phyloP scores from a whole-genome alignment of 2,329 filamentous ascomycete genomes.

The Lecanicillium sp. region DNA sequence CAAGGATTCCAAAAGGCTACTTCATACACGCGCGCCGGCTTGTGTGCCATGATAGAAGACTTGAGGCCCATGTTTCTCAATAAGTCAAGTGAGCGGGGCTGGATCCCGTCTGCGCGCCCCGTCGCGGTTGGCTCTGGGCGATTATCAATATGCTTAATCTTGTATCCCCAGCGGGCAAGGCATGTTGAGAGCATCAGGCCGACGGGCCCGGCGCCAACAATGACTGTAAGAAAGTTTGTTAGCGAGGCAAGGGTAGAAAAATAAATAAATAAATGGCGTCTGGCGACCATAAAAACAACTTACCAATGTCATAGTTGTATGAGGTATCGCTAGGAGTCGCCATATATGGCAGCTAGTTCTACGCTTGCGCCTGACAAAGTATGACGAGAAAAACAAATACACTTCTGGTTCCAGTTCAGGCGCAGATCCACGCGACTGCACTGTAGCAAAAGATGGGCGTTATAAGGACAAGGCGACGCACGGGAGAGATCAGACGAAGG shows the following conservation, averaged over 20 bases:
- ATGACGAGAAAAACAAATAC: no score
- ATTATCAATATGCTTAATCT: conserved; percentile 92
- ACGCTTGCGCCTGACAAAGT: no score
- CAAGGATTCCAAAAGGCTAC: conserved; percentile 66
- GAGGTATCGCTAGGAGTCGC: neutral
- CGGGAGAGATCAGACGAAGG: no score
- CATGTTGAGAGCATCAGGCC: conserved; percentile 83
- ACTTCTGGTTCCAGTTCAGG: no score
- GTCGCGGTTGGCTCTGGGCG: conserved; percentile 75
- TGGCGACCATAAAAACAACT: no score
- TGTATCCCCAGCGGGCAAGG: conserved; percentile 87
- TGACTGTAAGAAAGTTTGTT: conserved; percentile 46
- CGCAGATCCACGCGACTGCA: no score
- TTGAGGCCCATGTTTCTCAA: conserved; percentile 86
- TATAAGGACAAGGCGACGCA: no score
- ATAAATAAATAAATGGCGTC: conserved; percentile 9
- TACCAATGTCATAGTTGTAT: conserved; percentile 36
- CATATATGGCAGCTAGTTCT: conserved; percentile 2
- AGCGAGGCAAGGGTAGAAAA: conserved; percentile 9
- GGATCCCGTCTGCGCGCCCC: conserved; percentile 84
- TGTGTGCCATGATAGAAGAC: conserved; percentile 75
- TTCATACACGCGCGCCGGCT: conserved; percentile 79
- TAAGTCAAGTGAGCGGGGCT: conserved; percentile 80
- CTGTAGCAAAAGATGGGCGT: no score
- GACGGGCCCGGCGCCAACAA: conserved; percentile 82